Evolutionary conservation across 2,329 filamentous ascomycete species (phyloP).

Genomic region (Trichoderma cornu-damae): DNA sequence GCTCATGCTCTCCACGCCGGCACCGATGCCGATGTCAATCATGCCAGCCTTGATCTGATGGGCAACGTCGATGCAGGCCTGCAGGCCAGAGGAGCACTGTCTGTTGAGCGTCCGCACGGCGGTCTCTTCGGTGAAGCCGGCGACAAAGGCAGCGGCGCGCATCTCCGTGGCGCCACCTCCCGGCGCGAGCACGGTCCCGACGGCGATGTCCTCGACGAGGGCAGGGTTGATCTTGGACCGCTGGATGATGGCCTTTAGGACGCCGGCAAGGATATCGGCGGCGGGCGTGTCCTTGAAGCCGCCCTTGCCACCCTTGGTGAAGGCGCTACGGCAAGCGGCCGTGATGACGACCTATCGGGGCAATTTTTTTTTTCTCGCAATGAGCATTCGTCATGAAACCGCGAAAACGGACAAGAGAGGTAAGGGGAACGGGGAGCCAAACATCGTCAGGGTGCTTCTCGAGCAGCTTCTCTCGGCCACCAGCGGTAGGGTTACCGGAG

Average conservation of each 20-base stretch:
- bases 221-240: conserved; percentile 84
- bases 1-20: conserved; percentile 95
- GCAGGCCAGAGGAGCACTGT: conserved; percentile 89
- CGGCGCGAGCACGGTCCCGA: conserved; percentile 85
- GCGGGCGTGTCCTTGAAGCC: conserved; percentile 92
- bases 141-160: conserved; percentile 83
- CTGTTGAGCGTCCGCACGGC: conserved; percentile 88
- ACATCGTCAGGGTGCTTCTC: conserved; percentile 63
- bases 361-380: not conserved
- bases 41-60: conserved; percentile 87
- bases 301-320: conserved; percentile 90
- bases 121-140: conserved; percentile 80
- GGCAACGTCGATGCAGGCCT: conserved; percentile 89
- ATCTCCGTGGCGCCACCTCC: conserved; percentile 96
- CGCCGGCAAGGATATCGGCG: conserved; percentile 77
- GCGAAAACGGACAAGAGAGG: conserved; percentile 32
- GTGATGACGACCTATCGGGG: conserved; percentile 74
- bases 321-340: conserved; percentile 80
- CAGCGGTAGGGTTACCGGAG: conserved; percentile 52
- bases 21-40: conserved; percentile 92
- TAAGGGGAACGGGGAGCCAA: not conserved
- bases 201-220: conserved; percentile 86
- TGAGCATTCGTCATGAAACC: not conserved
- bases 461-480: conserved; percentile 52
- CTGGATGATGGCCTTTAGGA: conserved; percentile 73